phyloP scores from a whole-genome alignment of 495 filamentous ascomycete genomes.

The Staphylotrichum tortipilum region DNA sequence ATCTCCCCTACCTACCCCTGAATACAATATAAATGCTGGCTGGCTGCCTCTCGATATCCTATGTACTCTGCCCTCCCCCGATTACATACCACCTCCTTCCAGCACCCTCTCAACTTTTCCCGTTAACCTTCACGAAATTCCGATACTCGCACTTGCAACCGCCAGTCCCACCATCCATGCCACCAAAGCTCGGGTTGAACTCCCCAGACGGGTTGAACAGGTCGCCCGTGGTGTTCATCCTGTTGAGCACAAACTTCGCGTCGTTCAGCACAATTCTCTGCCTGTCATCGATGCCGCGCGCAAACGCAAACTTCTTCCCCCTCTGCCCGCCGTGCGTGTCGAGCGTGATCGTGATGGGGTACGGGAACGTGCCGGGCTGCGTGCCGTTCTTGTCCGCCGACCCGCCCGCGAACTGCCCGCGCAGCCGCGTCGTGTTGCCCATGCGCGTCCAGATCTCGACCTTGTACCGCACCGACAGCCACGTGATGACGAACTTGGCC shows the following conservation, averaged over 20 bases:
- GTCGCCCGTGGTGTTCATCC: conserved; percentile 51
- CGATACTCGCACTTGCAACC: conserved; percentile 68
- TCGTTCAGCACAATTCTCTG: conserved; percentile 43
- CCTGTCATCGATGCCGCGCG: conserved; percentile 52
- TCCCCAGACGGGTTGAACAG: conserved; percentile 48
- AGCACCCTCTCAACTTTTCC: not conserved
- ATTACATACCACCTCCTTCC: not conserved
- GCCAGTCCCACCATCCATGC: conserved; percentile 62
- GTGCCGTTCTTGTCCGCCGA: conserved; percentile 14
- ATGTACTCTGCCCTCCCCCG: not conserved
- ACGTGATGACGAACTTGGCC: conserved; percentile 67
- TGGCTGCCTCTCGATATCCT: too few relatives aligned
- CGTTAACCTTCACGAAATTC: conserved; percentile 46
- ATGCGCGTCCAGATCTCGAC: conserved; percentile 83
- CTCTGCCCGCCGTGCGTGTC: conserved; percentile 70
- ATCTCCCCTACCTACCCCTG: too few relatives aligned
- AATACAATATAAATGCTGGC: too few relatives aligned
- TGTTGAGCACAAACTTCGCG: conserved; percentile 49
- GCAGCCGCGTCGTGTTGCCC: conserved; percentile 38
- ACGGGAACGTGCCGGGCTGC: conserved; percentile 71
- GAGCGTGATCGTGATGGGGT: conserved; percentile 69
- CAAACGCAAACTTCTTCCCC: conserved; percentile 59
- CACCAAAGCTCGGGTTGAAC: conserved; percentile 38
- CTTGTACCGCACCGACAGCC: conserved; percentile 73
- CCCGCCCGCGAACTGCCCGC: not conserved